phyloP scores from a whole-genome alignment of 306 rosid species.

The Senna siamea region DNA sequence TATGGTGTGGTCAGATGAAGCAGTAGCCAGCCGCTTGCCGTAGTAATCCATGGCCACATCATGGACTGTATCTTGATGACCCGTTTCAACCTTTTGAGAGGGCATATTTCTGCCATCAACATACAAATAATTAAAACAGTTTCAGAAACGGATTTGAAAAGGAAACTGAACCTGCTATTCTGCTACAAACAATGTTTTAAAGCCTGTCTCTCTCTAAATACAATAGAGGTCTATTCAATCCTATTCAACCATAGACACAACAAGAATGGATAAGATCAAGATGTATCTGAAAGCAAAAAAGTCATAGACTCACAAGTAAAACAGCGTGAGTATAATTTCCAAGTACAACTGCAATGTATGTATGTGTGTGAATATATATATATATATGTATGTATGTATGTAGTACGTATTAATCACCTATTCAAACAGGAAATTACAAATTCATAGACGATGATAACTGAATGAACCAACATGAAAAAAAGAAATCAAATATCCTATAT shows the following conservation, averaged over 20 bases:
- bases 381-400: no score
- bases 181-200: neutral
- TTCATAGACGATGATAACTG: neutral
- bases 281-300: neutral
- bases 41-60: constrained; percentile 79
- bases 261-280: neutral
- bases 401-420: no score
- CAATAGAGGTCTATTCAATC: neutral
- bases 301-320: neutral
- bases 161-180: constrained; percentile 6
- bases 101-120: constrained; percentile 57
- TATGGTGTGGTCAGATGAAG: constrained; percentile 68
- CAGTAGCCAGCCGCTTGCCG: constrained; percentile 77
- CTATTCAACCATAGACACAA: neutral
- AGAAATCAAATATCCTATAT: constrained; percentile 1
- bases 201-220: neutral
- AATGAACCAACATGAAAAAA: neutral
- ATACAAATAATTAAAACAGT: neutral
- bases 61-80: constrained; percentile 70
- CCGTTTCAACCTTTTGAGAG: constrained; percentile 69
- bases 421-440: constrained; percentile 4
- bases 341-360: neutral
- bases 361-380: no score
- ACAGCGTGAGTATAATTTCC: neutral
- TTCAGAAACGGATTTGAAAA: constrained; percentile 1